A percentile compares a stretch with the other conserved stretches of the same genome.
phyloP scores from a whole-genome alignment of 768 basidiomycete genomes.

The Boletus rubescentipes region DNA sequence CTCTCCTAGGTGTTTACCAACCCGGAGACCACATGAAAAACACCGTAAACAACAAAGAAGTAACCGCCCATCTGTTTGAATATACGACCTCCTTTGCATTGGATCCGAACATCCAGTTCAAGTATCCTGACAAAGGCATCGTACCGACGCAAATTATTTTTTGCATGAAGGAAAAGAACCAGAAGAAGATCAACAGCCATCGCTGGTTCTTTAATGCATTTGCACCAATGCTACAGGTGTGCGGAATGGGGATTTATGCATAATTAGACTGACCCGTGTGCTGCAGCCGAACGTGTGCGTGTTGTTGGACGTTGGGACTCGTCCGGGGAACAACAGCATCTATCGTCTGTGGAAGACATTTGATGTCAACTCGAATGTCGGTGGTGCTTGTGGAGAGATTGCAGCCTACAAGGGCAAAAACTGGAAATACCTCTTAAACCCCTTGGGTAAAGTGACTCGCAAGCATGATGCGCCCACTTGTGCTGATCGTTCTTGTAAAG shows the following conservation, averaged over 20 bases:
- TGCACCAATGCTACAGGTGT: constrained; percentile 75
- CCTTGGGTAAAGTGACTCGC: constrained; percentile 56
- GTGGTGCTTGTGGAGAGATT: constrained; percentile 97
- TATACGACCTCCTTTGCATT: constrained; percentile 81
- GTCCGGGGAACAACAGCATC: constrained; percentile 83
- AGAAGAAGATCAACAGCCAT: constrained; percentile 96
- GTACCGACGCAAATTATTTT: constrained; percentile 94
- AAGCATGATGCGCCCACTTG: not conserved
- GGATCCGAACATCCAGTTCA: constrained; percentile 78
- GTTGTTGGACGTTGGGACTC: constrained; percentile 91
- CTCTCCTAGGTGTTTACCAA: constrained; percentile 92
- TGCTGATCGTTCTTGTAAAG: constrained; percentile 34
- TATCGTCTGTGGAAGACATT: constrained; percentile 97
- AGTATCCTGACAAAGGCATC: constrained; percentile 89
- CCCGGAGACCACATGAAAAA: constrained; percentile 60
- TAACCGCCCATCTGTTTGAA: constrained; percentile 79
- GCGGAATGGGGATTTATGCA: constrained; percentile 12
- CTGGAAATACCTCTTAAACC: constrained; percentile 80
- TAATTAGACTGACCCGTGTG: not conserved
- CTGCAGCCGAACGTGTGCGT: constrained; percentile 86
- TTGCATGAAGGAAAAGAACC: constrained; percentile 90
- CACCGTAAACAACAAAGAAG: constrained; percentile 68
- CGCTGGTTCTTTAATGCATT: constrained; percentile 98
- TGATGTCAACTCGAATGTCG: constrained; percentile 88
- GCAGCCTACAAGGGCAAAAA: constrained; percentile 89